A percentile compares a stretch with the other conserved stretches of the same genome.
Evolutionary conservation across 1,139 yeast species (phyloP).

Genomic region (Yamadazyma jaroonii): DNA sequence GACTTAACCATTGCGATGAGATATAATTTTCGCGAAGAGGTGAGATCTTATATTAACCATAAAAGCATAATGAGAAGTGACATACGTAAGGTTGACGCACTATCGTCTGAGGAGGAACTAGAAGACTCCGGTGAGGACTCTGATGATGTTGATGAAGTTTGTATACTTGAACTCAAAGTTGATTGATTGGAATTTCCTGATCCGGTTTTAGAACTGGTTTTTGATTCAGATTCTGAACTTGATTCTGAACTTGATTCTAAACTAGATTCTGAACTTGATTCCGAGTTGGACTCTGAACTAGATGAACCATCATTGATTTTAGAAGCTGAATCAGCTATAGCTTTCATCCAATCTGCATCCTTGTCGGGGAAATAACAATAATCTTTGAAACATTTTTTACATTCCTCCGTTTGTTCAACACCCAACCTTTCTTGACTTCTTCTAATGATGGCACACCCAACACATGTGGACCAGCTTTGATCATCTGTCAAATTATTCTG

Average conservation of each 20-base stretch:
- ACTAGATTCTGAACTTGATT: no score
- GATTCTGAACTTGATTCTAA: no score
- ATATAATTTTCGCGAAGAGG: constrained; percentile 3
- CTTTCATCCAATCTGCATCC: constrained; percentile 17
- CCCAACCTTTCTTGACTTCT: constrained; percentile 41
- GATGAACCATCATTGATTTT: no score
- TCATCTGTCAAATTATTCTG: constrained; percentile 36
- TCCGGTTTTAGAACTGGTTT: no score
- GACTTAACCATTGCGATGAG: constrained; percentile 75
- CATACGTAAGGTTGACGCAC: neutral
- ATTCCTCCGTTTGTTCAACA: constrained; percentile 36
- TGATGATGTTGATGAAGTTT: neutral
- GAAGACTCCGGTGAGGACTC: neutral
- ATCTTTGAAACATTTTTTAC: constrained; percentile 34
- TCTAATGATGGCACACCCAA: constrained; percentile 46
- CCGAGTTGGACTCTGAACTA: no score
- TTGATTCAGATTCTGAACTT: no score
- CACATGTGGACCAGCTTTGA: constrained; percentile 39
- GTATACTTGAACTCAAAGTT: neutral
- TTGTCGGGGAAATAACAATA: constrained; percentile 35
- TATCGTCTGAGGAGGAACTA: no score
- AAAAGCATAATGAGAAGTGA: neutral
- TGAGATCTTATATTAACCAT: neutral
- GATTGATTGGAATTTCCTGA: no score
- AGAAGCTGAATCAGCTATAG: constrained; percentile 8